A percentile compares a stretch with the other conserved stretches of the same genome.
Conservation (phyloP, 2,329 filamentous ascomycete genomes). For the Diaporthe longicolla region DNA sequence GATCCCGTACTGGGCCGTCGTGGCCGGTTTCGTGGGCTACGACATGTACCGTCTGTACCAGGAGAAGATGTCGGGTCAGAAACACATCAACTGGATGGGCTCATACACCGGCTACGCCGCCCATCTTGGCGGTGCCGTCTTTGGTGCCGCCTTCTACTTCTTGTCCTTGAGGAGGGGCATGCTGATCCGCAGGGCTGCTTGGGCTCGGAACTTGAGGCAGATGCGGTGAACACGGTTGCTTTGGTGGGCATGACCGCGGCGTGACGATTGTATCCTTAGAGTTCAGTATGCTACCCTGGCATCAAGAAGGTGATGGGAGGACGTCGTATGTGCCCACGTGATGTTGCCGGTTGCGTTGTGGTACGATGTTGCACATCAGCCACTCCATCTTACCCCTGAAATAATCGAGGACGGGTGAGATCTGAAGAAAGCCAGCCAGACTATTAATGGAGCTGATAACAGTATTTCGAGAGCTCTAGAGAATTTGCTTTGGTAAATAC, state of each 20-base stretch:
- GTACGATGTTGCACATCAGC: not conserved
- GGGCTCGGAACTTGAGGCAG: not conserved
- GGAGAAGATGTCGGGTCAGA: constrained; percentile 35
- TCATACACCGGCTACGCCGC: constrained; percentile 46
- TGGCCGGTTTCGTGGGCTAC: constrained; percentile 43
- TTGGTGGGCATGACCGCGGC: too few species aligned
- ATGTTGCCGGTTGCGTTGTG: not conserved
- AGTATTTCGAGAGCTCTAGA: not conserved
- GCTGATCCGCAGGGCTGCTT: not conserved
- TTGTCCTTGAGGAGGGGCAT: constrained; percentile 39
- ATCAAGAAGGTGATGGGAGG: too few species aligned
- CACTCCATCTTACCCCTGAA: not conserved
- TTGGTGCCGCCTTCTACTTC: constrained; percentile 44
- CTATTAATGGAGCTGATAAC: not conserved
- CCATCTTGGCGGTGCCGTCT: constrained; percentile 46
- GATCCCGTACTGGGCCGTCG: constrained; percentile 42
- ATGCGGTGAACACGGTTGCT: not conserved
- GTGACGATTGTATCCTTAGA: not conserved
- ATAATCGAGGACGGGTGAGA: not conserved
- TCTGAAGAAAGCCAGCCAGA: not conserved
- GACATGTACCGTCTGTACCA: constrained; percentile 43
- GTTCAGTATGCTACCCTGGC: too few species aligned
- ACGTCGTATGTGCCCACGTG: not conserved
- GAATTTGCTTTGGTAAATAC: too few species aligned
- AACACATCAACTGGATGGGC: constrained; percentile 38